A percentile compares a stretch with the other conserved stretches of the same genome.
phyloP scores from a whole-genome alignment of 768 basidiomycete species.

The Podaxis pistillaris region DNA sequence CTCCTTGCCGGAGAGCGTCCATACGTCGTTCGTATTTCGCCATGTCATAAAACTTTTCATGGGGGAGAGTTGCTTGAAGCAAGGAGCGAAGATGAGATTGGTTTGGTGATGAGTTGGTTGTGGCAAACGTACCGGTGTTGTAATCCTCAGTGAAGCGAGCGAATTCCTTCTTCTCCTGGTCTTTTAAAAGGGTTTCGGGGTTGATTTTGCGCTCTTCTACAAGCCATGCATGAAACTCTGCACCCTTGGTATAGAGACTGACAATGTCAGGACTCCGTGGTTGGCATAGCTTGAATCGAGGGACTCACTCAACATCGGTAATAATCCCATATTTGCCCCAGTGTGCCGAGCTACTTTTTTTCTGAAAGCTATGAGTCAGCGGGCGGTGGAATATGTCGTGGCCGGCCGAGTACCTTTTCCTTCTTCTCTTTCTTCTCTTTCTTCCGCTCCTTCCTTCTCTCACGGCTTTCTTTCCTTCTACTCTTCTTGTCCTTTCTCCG shows the following conservation, averaged over 20 bases:
- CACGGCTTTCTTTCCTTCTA: constrained; percentile 43
- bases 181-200: constrained; percentile 84
- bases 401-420: constrained; percentile 34
- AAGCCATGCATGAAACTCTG: constrained; percentile 91
- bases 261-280: not conserved
- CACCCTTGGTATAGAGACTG: constrained; percentile 79
- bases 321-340: constrained; percentile 95
- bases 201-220: constrained; percentile 91
- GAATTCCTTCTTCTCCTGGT: constrained; percentile 85
- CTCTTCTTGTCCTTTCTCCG: constrained; percentile 48
- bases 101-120: not conserved
- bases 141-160: constrained; percentile 78
- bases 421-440: constrained; percentile 68
- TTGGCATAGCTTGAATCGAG: not conserved
- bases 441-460: constrained; percentile 29
- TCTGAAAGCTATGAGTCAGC: constrained; percentile 29
- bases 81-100: not conserved
- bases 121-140: constrained; percentile 61
- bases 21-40: constrained; percentile 81
- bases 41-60: constrained; percentile 96
- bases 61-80: constrained; percentile 76
- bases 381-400: not conserved
- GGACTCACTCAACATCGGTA: constrained; percentile 75
- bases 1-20: constrained; percentile 81
- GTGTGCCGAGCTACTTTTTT: constrained; percentile 59